Evolutionary conservation across 1,284 basidiomycete genomes (phyloP), one percentile per base, ranked within the genome.

Genomic region (Sporisorium graminicola): DNA sequence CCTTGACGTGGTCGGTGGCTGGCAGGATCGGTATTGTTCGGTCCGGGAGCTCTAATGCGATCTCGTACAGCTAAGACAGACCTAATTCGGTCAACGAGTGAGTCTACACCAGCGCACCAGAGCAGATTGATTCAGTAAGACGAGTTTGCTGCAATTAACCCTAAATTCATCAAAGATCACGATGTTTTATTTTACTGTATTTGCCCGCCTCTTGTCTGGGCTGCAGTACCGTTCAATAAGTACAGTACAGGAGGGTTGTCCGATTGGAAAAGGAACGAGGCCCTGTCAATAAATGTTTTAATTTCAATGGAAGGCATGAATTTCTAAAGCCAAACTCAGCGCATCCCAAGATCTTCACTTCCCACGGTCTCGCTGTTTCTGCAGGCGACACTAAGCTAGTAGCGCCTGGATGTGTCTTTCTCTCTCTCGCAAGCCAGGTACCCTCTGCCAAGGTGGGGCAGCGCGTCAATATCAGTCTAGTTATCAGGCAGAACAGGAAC

Each of bases 321-420:
- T 51, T 22, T 35, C 20, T 20, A 18, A 31, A 26, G n/a, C 18
- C 8, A 18, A 59, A 52, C 37, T 59, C 49, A 59, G 58, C 49
- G 18, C 51, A 26, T 10, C 24, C 24, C 5, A 29, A 33, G 61
- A 57, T 65, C 51, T 55, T 54, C 27, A 57, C 56, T 65, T 43
- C 63, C 63, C 63, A 65, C 63, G 57, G 58, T 65, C 57, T 59
- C 51, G 57, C 35, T 42, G 33, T 27, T 33, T 13, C 37, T 52
- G 42, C 62, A 46, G 42, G n/a, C 42, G 49, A 50, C n/a, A 5
- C 29, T 43, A 20, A n/a, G 16, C 40, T 10, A 31, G 29, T n/a
- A n/a, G n/a, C n/a, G n/a, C n/a, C n/a, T n/a, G n/a, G n/a, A n/a
- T n/a, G n/a, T n/a, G n/a, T n/a, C n/a, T n/a, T n/a, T n/a, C n/a